These are phyloP conservation scores for Trichoderma harzianum DNA, from an alignment of 2,329 filamentous ascomycete genomes.

Conservation along the genomic window DNA sequence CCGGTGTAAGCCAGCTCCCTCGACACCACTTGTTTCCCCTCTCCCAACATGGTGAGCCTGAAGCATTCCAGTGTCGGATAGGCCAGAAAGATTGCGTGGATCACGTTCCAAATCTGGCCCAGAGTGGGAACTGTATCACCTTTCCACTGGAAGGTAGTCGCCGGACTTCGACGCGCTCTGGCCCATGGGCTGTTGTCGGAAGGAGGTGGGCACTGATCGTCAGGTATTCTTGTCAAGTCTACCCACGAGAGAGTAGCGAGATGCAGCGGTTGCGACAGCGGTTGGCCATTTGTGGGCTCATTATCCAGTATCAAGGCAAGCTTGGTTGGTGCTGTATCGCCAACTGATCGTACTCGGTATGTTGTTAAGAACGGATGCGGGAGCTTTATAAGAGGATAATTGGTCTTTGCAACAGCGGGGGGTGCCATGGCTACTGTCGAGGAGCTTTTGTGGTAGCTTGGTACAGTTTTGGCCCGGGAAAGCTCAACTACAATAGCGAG, in stretches of 20 bases:
- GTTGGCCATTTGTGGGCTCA: conserved; percentile 20
- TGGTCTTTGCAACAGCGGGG: background rate
- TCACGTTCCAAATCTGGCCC: conserved; percentile 47
- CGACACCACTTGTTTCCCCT: conserved; percentile 24
- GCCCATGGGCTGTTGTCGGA: conserved; percentile 45
- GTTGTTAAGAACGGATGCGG: conserved; percentile 23
- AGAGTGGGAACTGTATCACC: conserved; percentile 37
- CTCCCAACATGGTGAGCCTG: conserved; percentile 24
- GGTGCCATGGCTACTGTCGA: background rate
- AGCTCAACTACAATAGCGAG: background rate
- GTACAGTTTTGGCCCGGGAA: background rate
- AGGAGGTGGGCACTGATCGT: conserved; percentile 6
- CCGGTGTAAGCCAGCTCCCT: conserved; percentile 36
- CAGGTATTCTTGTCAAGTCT: conserved; percentile 12
- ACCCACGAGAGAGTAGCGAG: conserved; percentile 23
- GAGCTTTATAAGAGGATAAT: background rate
- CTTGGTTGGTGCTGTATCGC: conserved; percentile 22
- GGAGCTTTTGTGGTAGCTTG: background rate
- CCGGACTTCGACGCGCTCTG: conserved; percentile 45
- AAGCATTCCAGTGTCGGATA: conserved; percentile 24
- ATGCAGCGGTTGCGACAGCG: conserved; percentile 24
- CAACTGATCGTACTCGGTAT: conserved; percentile 22
- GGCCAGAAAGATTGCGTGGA: conserved; percentile 44
- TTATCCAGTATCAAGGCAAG: conserved; percentile 24
- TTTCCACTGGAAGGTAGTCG: conserved; percentile 42